Evolutionary conservation across 352 stramenopile species (phyloP).

Genomic region (Phytophthora boehmeriae): DNA sequence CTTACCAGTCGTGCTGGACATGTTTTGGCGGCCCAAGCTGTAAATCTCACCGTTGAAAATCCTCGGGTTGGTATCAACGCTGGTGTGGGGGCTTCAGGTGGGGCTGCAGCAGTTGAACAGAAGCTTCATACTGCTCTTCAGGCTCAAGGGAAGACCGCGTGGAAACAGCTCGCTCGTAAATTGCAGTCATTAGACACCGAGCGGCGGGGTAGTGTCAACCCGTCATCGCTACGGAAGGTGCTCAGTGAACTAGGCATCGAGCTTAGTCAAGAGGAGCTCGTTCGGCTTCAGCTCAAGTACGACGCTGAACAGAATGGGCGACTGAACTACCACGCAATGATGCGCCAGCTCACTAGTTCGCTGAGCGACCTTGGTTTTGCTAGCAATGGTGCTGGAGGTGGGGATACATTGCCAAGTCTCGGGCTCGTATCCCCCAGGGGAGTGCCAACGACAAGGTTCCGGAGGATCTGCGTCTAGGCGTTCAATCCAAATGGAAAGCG

Average conservation of each 20-base stretch:
- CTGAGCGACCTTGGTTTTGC: constrained; percentile 42
- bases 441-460: constrained; percentile 28
- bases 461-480: constrained; percentile 49
- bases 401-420: constrained; percentile 36
- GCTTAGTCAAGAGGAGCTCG: constrained; percentile 63
- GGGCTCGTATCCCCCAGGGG: constrained; percentile 18
- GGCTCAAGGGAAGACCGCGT: constrained; percentile 52
- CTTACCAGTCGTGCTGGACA: constrained; percentile 43
- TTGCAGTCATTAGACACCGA: constrained; percentile 73
- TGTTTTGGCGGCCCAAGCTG: constrained; percentile 44
- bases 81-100: constrained; percentile 22
- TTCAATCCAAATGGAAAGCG: constrained; percentile 75
- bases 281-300: constrained; percentile 79
- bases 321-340: constrained; percentile 66
- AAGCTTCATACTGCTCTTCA: constrained; percentile 70
- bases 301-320: constrained; percentile 75
- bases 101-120: constrained; percentile 54
- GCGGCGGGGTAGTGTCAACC: constrained; percentile 46
- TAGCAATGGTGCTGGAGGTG: constrained; percentile 4
- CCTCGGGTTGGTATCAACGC: constrained; percentile 40
- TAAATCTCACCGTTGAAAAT: constrained; percentile 31
- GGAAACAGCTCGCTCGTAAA: constrained; percentile 59
- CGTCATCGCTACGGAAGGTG: constrained; percentile 66
- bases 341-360: constrained; percentile 63
- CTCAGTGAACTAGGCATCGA: constrained; percentile 57